Evolutionary conservation across 1,139 yeast genomes (phyloP).

Genomic region (Debaryomyces singareniensis): DNA sequence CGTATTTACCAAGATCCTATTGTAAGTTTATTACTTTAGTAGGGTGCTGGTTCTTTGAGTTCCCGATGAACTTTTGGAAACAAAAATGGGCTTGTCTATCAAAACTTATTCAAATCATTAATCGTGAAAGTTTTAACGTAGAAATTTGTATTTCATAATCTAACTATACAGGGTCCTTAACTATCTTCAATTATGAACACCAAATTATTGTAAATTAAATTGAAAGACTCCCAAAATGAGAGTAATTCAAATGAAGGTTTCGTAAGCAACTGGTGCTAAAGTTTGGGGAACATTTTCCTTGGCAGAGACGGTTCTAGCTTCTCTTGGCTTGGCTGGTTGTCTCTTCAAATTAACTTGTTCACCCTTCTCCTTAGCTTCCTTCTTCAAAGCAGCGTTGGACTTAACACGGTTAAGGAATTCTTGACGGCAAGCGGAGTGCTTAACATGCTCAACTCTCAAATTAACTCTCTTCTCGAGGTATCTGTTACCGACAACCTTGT

Average conservation of each 20-base stretch:
- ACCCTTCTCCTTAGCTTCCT: conserved; percentile 94
- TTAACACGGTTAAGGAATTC: conserved; percentile 98
- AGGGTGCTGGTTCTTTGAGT: too few relatives aligned
- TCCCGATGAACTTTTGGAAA: too few relatives aligned
- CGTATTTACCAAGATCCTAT: too few relatives aligned
- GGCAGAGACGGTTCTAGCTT: conserved; percentile 72
- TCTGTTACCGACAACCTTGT: conserved; percentile 99
- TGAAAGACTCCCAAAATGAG: too few relatives aligned
- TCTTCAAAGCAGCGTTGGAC: conserved; percentile 88
- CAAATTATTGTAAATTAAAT: too few relatives aligned
- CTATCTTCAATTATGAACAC: too few relatives aligned
- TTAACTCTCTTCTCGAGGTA: conserved; percentile 98
- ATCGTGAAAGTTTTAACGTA: too few relatives aligned
- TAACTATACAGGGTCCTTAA: too few relatives aligned
- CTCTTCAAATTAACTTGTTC: conserved; percentile 89
- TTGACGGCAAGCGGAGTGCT: conserved; percentile 99
- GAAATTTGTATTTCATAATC: too few relatives aligned
- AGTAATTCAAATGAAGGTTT: conserved; percentile 85
- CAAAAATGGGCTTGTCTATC: too few relatives aligned
- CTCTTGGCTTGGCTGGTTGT: conserved; percentile 98
- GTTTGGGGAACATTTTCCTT: conserved; percentile 87
- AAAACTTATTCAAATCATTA: too few relatives aligned
- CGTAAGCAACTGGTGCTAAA: conserved; percentile 98
- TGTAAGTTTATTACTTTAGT: too few relatives aligned
- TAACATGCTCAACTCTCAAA: conserved; percentile 97